These are phyloP conservation scores for Russula lepida DNA, from an alignment of 768 basidiomycete species.

Conservation along the genomic window DNA sequence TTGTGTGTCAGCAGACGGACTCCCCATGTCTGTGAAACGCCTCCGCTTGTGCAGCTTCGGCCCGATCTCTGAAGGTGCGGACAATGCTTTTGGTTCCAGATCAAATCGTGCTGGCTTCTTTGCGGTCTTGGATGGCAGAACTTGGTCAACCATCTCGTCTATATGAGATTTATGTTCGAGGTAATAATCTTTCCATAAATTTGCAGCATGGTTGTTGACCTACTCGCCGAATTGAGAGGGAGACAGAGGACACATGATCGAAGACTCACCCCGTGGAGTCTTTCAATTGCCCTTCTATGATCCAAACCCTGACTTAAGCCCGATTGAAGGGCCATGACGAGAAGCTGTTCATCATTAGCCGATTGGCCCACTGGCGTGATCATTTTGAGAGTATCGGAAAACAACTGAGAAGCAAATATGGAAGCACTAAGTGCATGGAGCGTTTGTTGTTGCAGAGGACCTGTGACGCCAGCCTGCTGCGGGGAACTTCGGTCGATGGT, in stretches of 20 bases:
- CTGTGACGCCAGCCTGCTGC: neutral
- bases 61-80: neutral
- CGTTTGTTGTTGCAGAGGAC: constrained; percentile 6
- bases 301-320: constrained; percentile 36
- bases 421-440: neutral
- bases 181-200: constrained; percentile 75
- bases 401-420: constrained; percentile 3
- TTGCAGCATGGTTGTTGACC: constrained; percentile 43
- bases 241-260: neutral
- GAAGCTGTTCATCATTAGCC: constrained; percentile 48
- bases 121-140: constrained; percentile 26
- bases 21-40: neutral
- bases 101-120: constrained; percentile 29
- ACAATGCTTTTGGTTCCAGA: neutral
- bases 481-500: neutral
- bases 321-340: constrained; percentile 41
- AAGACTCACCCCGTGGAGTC: constrained; percentile 51
- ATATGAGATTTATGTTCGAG: constrained; percentile 58
- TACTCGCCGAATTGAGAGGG: constrained; percentile 15
- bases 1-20: neutral
- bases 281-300: constrained; percentile 60
- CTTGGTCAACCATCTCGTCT: constrained; percentile 31
- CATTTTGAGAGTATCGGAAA: constrained; percentile 25
- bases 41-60: neutral
- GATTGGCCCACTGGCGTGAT: constrained; percentile 43